Evolutionary conservation across 345 rosid genomes (phyloP).

Genomic region (Toxicodendron radicans): DNA sequence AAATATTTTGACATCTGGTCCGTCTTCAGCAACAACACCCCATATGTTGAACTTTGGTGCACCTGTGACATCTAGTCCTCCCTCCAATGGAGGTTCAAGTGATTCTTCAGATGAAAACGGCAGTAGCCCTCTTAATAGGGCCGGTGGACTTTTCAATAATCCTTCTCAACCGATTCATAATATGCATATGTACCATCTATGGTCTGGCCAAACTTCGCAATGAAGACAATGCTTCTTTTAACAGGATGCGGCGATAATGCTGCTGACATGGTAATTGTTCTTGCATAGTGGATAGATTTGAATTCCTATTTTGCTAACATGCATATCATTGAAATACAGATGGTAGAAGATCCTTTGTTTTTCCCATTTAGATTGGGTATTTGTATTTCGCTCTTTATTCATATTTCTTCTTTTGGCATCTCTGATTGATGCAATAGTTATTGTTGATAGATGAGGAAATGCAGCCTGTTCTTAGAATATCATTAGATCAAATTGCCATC

Average conservation of each 20-base stretch:
- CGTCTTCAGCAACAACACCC: slow-evolving; percentile 44
- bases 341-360: slow-evolving; percentile 13
- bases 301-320: slow-evolving; percentile 20
- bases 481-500: neutral
- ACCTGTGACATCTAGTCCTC: slow-evolving; percentile 54
- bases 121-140: slow-evolving; percentile 47
- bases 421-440: slow-evolving; percentile 6
- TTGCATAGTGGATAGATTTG: slow-evolving; percentile 11
- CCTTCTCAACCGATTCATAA: slow-evolving; percentile 46
- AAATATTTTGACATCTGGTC: slow-evolving; percentile 47
- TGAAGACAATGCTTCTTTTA: slow-evolving; percentile 30
- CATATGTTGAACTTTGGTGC: slow-evolving; percentile 62
- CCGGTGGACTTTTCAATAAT: slow-evolving; percentile 39
- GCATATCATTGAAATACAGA: slow-evolving; percentile 12
- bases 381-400: neutral
- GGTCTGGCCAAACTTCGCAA: slow-evolving; percentile 56
- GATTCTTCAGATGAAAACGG: slow-evolving; percentile 81
- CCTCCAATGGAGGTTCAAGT: slow-evolving; percentile 70
- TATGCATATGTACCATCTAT: slow-evolving; percentile 65
- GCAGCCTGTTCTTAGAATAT: slow-evolving; percentile 3
- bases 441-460: slow-evolving; percentile 23
- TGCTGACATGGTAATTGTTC: slow-evolving; percentile 12
- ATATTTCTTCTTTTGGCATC: slow-evolving; percentile 8
- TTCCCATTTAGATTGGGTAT: slow-evolving; percentile 6
- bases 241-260: neutral